Conservation (phyloP, 768 basidiomycete genomes). For the Brasilioporus rufonigricans region DNA sequence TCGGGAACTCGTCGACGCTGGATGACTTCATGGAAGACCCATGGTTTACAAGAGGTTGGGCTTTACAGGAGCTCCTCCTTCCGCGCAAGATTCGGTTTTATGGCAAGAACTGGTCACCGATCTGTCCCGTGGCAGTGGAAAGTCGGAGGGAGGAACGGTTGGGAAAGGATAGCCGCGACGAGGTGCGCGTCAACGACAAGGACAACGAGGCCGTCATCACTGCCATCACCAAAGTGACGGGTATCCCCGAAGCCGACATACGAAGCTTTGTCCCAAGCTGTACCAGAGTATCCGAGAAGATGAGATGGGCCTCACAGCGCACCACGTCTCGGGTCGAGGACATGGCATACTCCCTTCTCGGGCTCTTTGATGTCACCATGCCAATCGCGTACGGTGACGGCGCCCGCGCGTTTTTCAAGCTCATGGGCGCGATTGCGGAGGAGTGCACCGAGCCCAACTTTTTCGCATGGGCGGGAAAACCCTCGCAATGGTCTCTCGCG, state of each 20-base stretch:
- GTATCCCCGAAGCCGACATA: conserved; percentile 22
- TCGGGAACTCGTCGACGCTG: conserved; percentile 17
- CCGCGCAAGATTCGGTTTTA: conserved; percentile 25
- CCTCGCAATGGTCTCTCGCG: conserved; percentile 24
- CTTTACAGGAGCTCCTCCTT: conserved; percentile 23
- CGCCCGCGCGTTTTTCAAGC: conserved; percentile 20
- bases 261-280: conserved; percentile 20
- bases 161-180: conserved; percentile 5
- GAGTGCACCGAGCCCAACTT: conserved; percentile 20
- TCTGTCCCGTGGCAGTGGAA: conserved; percentile 13
- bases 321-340: conserved; percentile 23
- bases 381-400: conserved; percentile 27
- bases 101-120: conserved; percentile 22
- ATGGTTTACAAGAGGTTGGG: conserved; percentile 26
- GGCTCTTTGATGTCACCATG: conserved; percentile 21
- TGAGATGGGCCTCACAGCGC: conserved; percentile 25
- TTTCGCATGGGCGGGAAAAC: conserved; percentile 22
- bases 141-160: conserved; percentile 16
- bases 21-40: conserved; percentile 24
- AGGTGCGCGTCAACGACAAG: conserved; percentile 24
- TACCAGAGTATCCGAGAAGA: conserved; percentile 21
- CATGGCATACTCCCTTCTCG: conserved; percentile 24
- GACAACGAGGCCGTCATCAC: conserved; percentile 16
- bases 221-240: conserved; percentile 16
- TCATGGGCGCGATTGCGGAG: conserved; percentile 16